Conservation (phyloP, 495 filamentous ascomycete species). For the Lasiosphaeris hirsuta region DNA sequence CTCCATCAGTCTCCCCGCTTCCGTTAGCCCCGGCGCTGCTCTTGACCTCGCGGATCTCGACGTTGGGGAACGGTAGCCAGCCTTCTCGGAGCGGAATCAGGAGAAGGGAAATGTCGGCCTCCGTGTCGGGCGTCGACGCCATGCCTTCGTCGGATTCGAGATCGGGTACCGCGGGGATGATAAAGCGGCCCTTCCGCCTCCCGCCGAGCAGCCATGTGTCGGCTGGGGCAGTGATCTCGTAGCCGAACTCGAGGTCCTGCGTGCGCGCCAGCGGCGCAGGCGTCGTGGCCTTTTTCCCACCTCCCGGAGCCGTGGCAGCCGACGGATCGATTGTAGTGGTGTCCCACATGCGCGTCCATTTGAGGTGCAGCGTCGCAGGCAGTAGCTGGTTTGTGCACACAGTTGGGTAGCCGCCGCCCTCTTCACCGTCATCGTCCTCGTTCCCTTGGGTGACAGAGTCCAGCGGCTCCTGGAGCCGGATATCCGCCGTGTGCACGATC, state of each 20-base stretch:
- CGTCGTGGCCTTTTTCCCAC: not conserved
- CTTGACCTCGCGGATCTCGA: conserved; percentile 67
- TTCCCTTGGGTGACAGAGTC: conserved; percentile 16
- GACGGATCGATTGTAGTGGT: conserved; percentile 17
- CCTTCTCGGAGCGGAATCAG: conserved; percentile 78
- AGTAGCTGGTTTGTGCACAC: conserved; percentile 67
- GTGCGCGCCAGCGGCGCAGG: conserved; percentile 33
- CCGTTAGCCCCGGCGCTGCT: conserved; percentile 15
- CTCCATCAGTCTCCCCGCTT: conserved; percentile 3
- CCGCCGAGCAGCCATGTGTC: conserved; percentile 87
- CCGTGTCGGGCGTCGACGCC: conserved; percentile 36
- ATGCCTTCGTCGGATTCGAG: conserved; percentile 40
- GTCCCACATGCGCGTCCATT: conserved; percentile 79
- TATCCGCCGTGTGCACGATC: conserved; percentile 78
- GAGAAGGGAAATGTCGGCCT: conserved; percentile 58
- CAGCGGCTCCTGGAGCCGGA: conserved; percentile 51
- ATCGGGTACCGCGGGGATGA: conserved; percentile 42
- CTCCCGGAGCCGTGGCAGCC: not conserved
- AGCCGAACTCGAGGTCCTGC: conserved; percentile 70
- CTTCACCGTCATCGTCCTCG: conserved; percentile 15
- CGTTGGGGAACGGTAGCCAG: conserved; percentile 65
- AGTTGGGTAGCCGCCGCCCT: conserved; percentile 29
- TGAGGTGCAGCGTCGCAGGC: conserved; percentile 65
- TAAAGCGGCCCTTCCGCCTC: conserved; percentile 71
- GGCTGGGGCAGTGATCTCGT: conserved; percentile 71